Conservation (phyloP, 2,329 filamentous ascomycete species). For the Nothomitra cinnamomea region DNA sequence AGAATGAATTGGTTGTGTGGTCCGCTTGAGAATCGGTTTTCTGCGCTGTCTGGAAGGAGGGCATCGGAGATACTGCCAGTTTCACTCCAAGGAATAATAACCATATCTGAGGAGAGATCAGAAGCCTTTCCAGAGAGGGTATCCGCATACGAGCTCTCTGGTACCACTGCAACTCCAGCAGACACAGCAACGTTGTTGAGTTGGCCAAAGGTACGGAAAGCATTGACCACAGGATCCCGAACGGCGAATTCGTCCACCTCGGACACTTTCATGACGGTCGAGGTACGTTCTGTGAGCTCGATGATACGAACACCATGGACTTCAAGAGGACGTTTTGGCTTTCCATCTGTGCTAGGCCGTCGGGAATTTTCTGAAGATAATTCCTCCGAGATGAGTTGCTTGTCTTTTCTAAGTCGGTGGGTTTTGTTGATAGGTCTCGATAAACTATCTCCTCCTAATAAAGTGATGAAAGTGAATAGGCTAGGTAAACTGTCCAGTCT, state of each 20-base stretch:
- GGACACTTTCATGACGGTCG: slow-evolving; percentile 85
- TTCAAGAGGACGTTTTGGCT: slow-evolving; percentile 36
- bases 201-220: slow-evolving; percentile 75
- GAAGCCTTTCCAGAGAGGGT: slow-evolving; percentile 54
- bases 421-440: slow-evolving; percentile 21
- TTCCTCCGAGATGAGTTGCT: slow-evolving; percentile 6
- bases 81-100: slow-evolving; percentile 83
- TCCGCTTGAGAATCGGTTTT: slow-evolving; percentile 41
- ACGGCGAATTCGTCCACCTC: slow-evolving; percentile 58
- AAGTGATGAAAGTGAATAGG: slow-evolving; percentile 63
- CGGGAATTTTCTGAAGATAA: background rate
- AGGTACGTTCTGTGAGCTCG: slow-evolving; percentile 80
- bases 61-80: slow-evolving; percentile 54
- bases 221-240: slow-evolving; percentile 74
- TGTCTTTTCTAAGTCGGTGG: slow-evolving; percentile 5
- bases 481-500: slow-evolving; percentile 72
- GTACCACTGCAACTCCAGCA: slow-evolving; percentile 64
- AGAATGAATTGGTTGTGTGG: slow-evolving; percentile 61
- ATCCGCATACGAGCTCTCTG: slow-evolving; percentile 61
- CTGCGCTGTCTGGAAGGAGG: slow-evolving; percentile 28
- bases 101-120: slow-evolving; percentile 52
- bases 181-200: slow-evolving; percentile 71
- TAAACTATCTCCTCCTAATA: slow-evolving; percentile 45
- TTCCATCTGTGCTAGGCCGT: background rate
- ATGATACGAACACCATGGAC: slow-evolving; percentile 75